Evolutionary conservation across 129 eudicot species (phyloP).

Genomic region (Solidago caesia): DNA sequence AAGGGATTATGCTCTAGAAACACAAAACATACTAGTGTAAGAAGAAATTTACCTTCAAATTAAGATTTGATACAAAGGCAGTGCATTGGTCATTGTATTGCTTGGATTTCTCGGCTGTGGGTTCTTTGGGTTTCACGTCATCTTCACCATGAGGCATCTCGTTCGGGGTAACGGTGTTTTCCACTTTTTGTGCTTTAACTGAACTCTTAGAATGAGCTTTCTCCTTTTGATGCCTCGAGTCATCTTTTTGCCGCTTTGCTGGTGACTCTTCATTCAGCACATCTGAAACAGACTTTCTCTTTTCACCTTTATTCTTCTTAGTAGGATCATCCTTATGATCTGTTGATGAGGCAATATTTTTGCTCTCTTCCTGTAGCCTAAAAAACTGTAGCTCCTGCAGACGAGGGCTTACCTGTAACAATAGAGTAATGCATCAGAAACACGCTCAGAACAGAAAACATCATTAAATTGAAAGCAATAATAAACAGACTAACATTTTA

Average conservation of each 20-base stretch:
- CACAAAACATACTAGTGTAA: neutral
- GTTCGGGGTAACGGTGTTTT: conserved; percentile 20
- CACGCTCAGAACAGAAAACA: too few species aligned
- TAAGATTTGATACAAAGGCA: conserved; percentile 79
- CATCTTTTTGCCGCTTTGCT: conserved; percentile 71
- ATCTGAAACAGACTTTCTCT: conserved; percentile 58
- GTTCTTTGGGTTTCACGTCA: conserved; percentile 35
- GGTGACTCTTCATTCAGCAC: conserved; percentile 57
- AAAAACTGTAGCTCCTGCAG: conserved; percentile 84
- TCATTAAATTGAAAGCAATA: too few species aligned
- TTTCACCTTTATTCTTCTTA: conserved; percentile 60
- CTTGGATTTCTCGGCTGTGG: conserved; percentile 37
- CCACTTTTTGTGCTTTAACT: conserved; percentile 35
- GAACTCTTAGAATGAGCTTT: conserved; percentile 33
- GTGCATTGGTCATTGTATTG: conserved; percentile 80
- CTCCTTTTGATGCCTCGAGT: conserved; percentile 17
- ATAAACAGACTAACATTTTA: too few species aligned
- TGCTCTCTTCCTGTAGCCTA: conserved; percentile 71
- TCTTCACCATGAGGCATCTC: conserved; percentile 28
- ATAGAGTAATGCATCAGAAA: conserved; percentile 15
- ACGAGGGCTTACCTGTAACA: conserved; percentile 77
- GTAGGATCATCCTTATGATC: conserved; percentile 45
- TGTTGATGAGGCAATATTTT: conserved; percentile 37
- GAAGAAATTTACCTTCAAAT: conserved; percentile 43
- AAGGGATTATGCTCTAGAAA: conserved; percentile 2